Evolutionary conservation across 1,284 basidiomycete genomes (phyloP).

Genomic region (Psilocybe mexicana): DNA sequence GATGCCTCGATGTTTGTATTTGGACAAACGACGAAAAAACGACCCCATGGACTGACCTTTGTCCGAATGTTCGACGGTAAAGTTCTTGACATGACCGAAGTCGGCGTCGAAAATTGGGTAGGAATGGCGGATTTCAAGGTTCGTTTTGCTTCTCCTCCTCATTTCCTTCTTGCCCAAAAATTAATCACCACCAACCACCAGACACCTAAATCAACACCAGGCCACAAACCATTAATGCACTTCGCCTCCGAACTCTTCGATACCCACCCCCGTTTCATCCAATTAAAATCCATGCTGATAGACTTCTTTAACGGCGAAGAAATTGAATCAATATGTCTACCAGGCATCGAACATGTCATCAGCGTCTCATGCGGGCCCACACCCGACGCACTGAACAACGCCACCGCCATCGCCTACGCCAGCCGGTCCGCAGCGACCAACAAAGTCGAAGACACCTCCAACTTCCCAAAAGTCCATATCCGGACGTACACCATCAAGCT

Average conservation of each 20-base stretch:
- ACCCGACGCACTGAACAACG: slow-evolving; percentile 48
- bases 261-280: slow-evolving; percentile 86
- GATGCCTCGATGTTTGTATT: slow-evolving; percentile 92
- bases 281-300: slow-evolving; percentile 91
- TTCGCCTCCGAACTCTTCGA: slow-evolving; percentile 95
- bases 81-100: slow-evolving; percentile 94
- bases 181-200: slow-evolving; percentile 29
- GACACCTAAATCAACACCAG: slow-evolving; percentile 87
- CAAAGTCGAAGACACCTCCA: slow-evolving; percentile 35
- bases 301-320: slow-evolving; percentile 90
- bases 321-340: slow-evolving; percentile 82
- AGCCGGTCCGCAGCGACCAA: slow-evolving; percentile 25
- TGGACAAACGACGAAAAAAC: slow-evolving; percentile 93
- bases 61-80: slow-evolving; percentile 87
- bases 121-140: slow-evolving; percentile 87
- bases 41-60: slow-evolving; percentile 87
- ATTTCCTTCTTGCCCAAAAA: neutral
- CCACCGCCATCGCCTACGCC: slow-evolving; percentile 39
- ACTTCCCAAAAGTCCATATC: slow-evolving; percentile 84
- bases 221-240: slow-evolving; percentile 93
- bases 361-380: slow-evolving; percentile 80
- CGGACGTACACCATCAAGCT: slow-evolving; percentile 84
- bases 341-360: slow-evolving; percentile 91
- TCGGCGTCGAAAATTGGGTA: slow-evolving; percentile 82
- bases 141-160: slow-evolving; percentile 26